phyloP scores from a whole-genome alignment of 2,329 filamentous ascomycete genomes.

The Taxawa tesnikishii region DNA sequence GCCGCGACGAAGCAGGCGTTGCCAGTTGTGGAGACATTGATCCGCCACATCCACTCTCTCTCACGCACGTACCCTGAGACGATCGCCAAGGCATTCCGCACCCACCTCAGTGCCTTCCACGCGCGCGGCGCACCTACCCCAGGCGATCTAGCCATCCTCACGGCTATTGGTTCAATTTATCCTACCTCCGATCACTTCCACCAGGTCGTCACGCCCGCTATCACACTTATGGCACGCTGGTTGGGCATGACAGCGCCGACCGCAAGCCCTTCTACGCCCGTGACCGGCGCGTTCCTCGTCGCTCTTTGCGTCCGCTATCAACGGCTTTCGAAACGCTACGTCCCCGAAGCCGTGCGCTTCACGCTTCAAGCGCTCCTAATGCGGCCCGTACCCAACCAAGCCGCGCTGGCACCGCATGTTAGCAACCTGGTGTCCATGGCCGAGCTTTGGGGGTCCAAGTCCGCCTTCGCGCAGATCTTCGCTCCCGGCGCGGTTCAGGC shows the following conservation, averaged over 20 bases:
- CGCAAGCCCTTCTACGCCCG: slow-evolving; percentile 52
- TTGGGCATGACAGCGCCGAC: slow-evolving; percentile 65
- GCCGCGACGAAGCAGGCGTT: slow-evolving; percentile 43
- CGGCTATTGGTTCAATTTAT: slow-evolving; percentile 72
- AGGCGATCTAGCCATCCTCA: slow-evolving; percentile 76
- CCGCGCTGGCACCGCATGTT: slow-evolving; percentile 48
- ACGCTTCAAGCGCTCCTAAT: slow-evolving; percentile 55
- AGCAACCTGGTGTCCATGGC: slow-evolving; percentile 56
- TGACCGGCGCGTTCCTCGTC: slow-evolving; percentile 65
- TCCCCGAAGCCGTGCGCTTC: slow-evolving; percentile 81
- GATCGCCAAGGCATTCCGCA: slow-evolving; percentile 65
- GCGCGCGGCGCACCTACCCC: slow-evolving; percentile 39
- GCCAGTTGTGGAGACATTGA: slow-evolving; percentile 60
- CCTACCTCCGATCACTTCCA: slow-evolving; percentile 97
- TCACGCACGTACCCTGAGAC: slow-evolving; percentile 73
- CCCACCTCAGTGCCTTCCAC: slow-evolving; percentile 50
- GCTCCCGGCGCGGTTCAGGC: slow-evolving; percentile 36
- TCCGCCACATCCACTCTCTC: slow-evolving; percentile 85
- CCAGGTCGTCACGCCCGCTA: slow-evolving; percentile 80
- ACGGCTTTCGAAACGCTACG: slow-evolving; percentile 67
- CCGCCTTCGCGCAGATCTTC: slow-evolving; percentile 71
- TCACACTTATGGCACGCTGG: slow-evolving; percentile 72
- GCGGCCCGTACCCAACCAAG: slow-evolving; percentile 17
- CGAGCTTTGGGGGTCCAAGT: slow-evolving; percentile 60
- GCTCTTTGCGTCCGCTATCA: slow-evolving; percentile 76